Evolutionary conservation across 805 yeast species (phyloP).

Genomic region (Dipodascopsis uninucleata): DNA sequence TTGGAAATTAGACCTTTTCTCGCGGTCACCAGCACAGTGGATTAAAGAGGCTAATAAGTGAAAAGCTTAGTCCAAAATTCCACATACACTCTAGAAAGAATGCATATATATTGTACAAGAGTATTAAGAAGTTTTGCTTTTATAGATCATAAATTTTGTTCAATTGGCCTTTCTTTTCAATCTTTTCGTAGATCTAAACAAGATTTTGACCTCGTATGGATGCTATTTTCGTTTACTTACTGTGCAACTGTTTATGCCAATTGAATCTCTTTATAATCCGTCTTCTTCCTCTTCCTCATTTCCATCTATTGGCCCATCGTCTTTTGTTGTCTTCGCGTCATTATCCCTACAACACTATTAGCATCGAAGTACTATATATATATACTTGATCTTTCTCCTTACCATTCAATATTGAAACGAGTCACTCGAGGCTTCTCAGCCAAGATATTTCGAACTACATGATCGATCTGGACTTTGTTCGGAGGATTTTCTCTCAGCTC

Average conservation of each 20-base stretch:
- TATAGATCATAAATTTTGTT: too few species aligned
- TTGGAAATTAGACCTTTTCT: conserved; percentile 81
- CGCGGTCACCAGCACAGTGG: conserved; percentile 15
- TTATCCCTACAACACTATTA: conserved; percentile 10
- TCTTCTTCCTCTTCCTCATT: conserved; percentile 26
- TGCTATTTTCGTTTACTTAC: too few species aligned
- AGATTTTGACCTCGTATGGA: too few species aligned
- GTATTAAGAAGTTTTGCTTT: too few species aligned
- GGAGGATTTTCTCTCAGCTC: conserved; percentile 65
- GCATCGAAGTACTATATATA: neutral
- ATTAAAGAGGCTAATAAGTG: conserved; percentile 5
- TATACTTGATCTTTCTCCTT: too few species aligned
- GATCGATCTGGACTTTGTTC: conserved; percentile 26
- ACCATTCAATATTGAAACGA: conserved; percentile 93
- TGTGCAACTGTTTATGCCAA: too few species aligned
- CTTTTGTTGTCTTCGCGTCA: conserved; percentile 18
- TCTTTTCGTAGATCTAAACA: too few species aligned
- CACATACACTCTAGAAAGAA: neutral
- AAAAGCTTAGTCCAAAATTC: neutral
- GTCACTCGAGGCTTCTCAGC: conserved; percentile 99
- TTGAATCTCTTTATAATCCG: too few species aligned
- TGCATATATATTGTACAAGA: too few species aligned
- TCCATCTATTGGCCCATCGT: conserved; percentile 26
- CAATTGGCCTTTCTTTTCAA: too few species aligned
- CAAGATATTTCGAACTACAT: conserved; percentile 82